Conservation (phyloP, 1,284 basidiomycete genomes). For the Austropuccinia psidii region DNA sequence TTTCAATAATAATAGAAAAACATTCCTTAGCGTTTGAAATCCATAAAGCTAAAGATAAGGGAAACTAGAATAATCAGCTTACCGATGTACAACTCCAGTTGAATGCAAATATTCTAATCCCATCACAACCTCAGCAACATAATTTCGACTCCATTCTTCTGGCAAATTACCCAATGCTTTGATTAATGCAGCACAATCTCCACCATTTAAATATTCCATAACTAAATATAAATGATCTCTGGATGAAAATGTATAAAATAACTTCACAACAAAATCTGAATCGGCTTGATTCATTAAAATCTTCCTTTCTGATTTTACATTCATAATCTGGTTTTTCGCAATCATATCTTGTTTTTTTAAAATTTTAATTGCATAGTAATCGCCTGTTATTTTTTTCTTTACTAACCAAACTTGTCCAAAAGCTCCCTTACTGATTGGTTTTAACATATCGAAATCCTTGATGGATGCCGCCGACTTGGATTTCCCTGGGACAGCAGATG, state of each 20-base stretch:
- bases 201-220: constrained; percentile 64
- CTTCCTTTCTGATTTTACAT: constrained; percentile 98
- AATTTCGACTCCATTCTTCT: constrained; percentile 94
- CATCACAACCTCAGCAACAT: constrained; percentile 89
- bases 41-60: neutral
- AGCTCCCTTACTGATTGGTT: constrained; percentile 97
- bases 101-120: constrained; percentile 92
- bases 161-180: constrained; percentile 87
- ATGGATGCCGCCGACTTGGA: constrained; percentile 82
- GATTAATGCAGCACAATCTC: constrained; percentile 92
- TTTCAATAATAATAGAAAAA: neutral
- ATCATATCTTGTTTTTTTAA: constrained; percentile 99
- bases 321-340: constrained; percentile 99
- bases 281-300: constrained; percentile 99
- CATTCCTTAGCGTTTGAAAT: neutral
- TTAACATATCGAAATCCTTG: constrained; percentile 98
- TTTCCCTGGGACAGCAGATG: constrained; percentile 66
- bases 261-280: constrained; percentile 69
- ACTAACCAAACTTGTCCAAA: constrained; percentile 97
- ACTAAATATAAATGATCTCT: constrained; percentile 51
- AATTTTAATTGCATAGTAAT: constrained; percentile 99
- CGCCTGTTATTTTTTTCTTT: constrained; percentile 94
- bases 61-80: constrained; percentile 46
- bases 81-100: constrained; percentile 94
- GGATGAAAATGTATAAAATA: constrained; percentile 52